phyloP scores from a whole-genome alignment of 2,329 filamentous ascomycete species.

The Colletotrichum filicis region DNA sequence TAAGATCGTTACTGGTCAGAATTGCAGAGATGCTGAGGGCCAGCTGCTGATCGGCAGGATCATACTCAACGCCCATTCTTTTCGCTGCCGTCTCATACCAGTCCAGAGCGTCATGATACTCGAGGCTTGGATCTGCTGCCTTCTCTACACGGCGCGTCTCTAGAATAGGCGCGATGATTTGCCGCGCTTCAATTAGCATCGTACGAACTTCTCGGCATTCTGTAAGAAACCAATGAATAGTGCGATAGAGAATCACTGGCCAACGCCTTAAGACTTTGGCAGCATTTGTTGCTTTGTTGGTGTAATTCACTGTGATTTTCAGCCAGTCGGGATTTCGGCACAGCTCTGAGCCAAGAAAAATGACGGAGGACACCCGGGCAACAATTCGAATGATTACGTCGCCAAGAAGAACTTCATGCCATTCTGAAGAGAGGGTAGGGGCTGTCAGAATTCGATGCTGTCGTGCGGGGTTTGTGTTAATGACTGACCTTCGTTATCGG shows the following conservation, averaged over 20 bases:
- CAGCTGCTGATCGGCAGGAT: constrained; percentile 33
- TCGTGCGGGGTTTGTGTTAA: neutral
- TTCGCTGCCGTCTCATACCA: constrained; percentile 33
- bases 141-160: constrained; percentile 33
- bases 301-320: constrained; percentile 31
- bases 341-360: constrained; percentile 38
- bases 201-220: constrained; percentile 28
- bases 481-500: neutral
- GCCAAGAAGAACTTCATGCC: constrained; percentile 29
- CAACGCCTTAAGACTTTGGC: constrained; percentile 30
- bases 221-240: constrained; percentile 37
- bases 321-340: constrained; percentile 38
- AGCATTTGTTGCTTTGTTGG: constrained; percentile 5
- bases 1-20: constrained; percentile 39
- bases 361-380: constrained; percentile 38
- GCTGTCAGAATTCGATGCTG: neutral
- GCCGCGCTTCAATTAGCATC: constrained; percentile 16
- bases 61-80: constrained; percentile 15
- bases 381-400: constrained; percentile 28
- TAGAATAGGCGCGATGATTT: constrained; percentile 33
- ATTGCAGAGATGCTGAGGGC: constrained; percentile 38
- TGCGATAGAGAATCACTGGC: constrained; percentile 33
- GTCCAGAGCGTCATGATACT: constrained; percentile 37
- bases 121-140: neutral
- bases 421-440: constrained; percentile 9